phyloP scores from a whole-genome alignment of 2,329 filamentous ascomycete genomes.

The Teratosphaeria gauchensis region DNA sequence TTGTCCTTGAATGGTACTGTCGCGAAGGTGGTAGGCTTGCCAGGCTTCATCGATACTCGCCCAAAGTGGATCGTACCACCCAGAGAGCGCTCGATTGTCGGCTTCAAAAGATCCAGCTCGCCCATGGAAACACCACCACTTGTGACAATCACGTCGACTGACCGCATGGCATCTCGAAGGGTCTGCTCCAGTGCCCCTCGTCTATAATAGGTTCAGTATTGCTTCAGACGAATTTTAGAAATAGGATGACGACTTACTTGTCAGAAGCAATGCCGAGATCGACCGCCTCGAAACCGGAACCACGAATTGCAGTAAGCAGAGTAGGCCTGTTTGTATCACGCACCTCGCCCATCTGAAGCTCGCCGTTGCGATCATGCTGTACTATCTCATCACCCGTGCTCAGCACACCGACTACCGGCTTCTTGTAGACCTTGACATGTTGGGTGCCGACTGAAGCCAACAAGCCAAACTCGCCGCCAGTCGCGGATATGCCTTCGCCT shows the following conservation, averaged over 20 bases:
- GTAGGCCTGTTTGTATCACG: constrained; percentile 88
- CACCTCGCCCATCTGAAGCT: constrained; percentile 70
- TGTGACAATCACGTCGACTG: constrained; percentile 75
- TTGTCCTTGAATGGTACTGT: constrained; percentile 58
- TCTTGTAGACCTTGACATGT: constrained; percentile 61
- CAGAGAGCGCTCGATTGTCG: constrained; percentile 81
- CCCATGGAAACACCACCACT: constrained; percentile 96
- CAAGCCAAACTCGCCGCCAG: constrained; percentile 85
- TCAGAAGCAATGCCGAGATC: constrained; percentile 82
- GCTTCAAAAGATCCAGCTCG: constrained; percentile 91
- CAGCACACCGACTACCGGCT: constrained; percentile 72
- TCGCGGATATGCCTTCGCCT: constrained; percentile 73
- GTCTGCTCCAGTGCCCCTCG: constrained; percentile 64
- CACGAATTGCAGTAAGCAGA: constrained; percentile 64
- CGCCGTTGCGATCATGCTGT: constrained; percentile 53
- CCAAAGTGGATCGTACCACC: constrained; percentile 95
- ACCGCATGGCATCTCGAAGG: constrained; percentile 63
- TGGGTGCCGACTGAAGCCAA: constrained; percentile 73
- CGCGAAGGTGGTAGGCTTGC: constrained; percentile 94
- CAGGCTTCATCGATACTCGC: constrained; percentile 93
- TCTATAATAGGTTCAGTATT: constrained; percentile 30
- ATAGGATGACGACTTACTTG: constrained; percentile 34
- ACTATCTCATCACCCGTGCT: constrained; percentile 95
- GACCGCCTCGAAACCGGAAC: constrained; percentile 66
- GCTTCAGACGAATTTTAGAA: background rate